Evolutionary conservation across 352 stramenopile species (phyloP).

Genomic region (Pythium insidiosum): DNA sequence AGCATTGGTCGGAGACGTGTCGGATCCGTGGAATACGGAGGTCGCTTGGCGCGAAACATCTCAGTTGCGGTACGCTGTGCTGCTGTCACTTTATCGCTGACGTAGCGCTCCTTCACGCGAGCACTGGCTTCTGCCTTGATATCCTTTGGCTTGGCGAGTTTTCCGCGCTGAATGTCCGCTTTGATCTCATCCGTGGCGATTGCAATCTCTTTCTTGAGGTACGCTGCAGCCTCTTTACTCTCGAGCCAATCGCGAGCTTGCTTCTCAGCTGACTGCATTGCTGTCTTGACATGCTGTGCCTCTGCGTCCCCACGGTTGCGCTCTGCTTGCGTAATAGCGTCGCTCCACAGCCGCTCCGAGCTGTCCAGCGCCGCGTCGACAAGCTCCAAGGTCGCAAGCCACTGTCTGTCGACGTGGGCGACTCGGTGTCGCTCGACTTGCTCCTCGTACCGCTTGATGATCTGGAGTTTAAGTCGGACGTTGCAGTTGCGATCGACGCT

Average conservation of each 20-base stretch:
- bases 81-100: conserved; percentile 22
- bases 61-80: conserved; percentile 26
- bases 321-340: conserved; percentile 28
- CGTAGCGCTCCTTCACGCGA: conserved; percentile 29
- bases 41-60: conserved; percentile 17
- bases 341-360: conserved; percentile 24
- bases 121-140: conserved; percentile 32
- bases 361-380: conserved; percentile 18
- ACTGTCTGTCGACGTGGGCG: conserved; percentile 16
- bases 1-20: conserved; percentile 2
- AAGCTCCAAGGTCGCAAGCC: conserved; percentile 19
- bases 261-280: conserved; percentile 8
- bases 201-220: conserved; percentile 42
- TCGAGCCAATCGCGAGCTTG: conserved; percentile 46
- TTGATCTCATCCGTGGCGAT: conserved; percentile 42
- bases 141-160: conserved; percentile 47
- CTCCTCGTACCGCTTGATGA: conserved; percentile 28
- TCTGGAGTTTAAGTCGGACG: conserved; percentile 52
- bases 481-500: conserved; percentile 44
- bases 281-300: conserved; percentile 14
- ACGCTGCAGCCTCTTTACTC: conserved; percentile 53
- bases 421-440: conserved; percentile 7
- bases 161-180: conserved; percentile 30
- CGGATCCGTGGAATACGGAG: conserved; percentile 17
- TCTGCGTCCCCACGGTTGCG: conserved; percentile 25